Evolutionary conservation across 2,329 filamentous ascomycete genomes (phyloP), one percentile per base, ranked within the genome.

Genomic region (Tolypocladium ovalisporum): DNA sequence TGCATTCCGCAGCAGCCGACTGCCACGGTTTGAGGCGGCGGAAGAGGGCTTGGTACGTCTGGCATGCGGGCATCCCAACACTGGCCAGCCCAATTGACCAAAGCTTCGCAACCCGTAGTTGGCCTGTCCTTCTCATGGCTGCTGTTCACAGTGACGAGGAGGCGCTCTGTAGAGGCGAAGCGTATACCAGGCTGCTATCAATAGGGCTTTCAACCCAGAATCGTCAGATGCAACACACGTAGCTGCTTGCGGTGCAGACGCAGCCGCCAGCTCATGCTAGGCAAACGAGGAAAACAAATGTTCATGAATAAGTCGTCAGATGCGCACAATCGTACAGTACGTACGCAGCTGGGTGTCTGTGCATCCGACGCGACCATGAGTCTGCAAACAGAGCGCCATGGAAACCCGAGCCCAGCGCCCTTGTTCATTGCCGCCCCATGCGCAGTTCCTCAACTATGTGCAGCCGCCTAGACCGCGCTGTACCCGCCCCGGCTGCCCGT

Each of bases 401-500:
- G 15, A 52, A n/a, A 2, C 47, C 29, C 19, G 19, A 34, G 47
- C 42, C 42, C 24, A 22, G 42, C 42, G 27, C 24, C 13, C 42
- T 34, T 8, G 29, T 13, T 35, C 35, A 29, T 22, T 35, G 19
- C 29, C 12, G 10, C 19, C 19, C 29, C 15, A 10, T 29, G 15
- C 10, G 29, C 47, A 15, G 5, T 34, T 10, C 37, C 27, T 47
- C 53, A 47, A 22, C 54, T 35, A 27, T 17, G 9, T 1, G 15
- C 37, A 40, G 52, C 40, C 37, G 27, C 52, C 78, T 76, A 96
- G 63, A 99, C 93, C 52, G 94, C 94, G 67, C 90, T 96, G 74
- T 99, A 99, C 2, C 94, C 94, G 52, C 93, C 93, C 66, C 94
- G 85, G 59, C 85, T 88, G 9, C 90, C 89, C 49, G 86, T 82